Conservation (phyloP, 139 green algal species). For the Trebouxia sp. region DNA sequence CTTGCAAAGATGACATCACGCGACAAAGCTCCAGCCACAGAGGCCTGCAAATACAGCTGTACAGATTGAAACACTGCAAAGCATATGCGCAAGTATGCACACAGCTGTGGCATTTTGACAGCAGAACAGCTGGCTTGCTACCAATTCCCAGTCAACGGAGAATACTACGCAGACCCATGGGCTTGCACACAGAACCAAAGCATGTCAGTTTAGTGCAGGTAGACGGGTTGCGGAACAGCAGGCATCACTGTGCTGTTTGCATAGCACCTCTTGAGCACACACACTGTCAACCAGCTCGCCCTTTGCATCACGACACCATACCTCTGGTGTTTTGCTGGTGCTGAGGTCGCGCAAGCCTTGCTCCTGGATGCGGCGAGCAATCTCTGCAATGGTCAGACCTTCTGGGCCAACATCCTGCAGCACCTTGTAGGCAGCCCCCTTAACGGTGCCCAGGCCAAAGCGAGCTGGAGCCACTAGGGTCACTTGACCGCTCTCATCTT, state of each 20-base stretch:
- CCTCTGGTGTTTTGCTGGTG: conserved; percentile 56
- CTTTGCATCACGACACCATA: no score
- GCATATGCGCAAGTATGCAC: no score
- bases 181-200: background rate
- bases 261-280: background rate
- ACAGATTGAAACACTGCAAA: conserved; percentile 15
- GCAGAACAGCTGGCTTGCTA: no score
- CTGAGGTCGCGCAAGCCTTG: conserved; percentile 80
- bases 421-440: conserved; percentile 86
- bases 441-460: conserved; percentile 71
- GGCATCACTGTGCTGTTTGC: background rate
- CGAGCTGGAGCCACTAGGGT: conserved; percentile 72
- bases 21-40: conserved; percentile 71
- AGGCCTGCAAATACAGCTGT: conserved; percentile 41
- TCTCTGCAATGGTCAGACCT: conserved; percentile 72
- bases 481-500: conserved; percentile 43
- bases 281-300: no score
- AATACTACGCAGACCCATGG: no score
- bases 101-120: no score
- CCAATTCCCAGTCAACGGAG: no score
- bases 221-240: background rate
- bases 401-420: conserved; percentile 69
- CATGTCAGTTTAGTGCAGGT: background rate
- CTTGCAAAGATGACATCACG: conserved; percentile 82
- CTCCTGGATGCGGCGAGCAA: conserved; percentile 75